phyloP scores from a whole-genome alignment of 2,329 filamentous ascomycete species.

The Exophiala sp. region DNA sequence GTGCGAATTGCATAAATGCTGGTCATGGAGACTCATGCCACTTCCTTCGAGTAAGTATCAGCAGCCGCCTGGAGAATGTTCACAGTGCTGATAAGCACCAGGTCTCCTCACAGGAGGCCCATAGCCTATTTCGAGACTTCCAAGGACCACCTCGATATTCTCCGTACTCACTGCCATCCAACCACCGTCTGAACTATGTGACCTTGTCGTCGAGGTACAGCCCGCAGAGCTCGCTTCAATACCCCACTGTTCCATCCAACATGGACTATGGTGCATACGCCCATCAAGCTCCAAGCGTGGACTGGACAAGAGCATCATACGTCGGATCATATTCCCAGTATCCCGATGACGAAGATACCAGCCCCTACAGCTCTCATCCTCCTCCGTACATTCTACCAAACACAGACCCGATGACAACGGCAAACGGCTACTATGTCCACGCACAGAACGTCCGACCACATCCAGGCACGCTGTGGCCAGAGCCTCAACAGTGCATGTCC shows the following conservation, averaged over 20 bases:
- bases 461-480: constrained; percentile 17
- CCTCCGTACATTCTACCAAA: constrained; percentile 37
- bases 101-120: constrained; percentile 13
- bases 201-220: constrained; percentile 16
- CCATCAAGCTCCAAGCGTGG: constrained; percentile 9
- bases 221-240: constrained; percentile 11
- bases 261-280: constrained; percentile 19
- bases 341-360: constrained; percentile 34
- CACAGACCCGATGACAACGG: constrained; percentile 30
- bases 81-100: constrained; percentile 4
- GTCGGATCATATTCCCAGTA: constrained; percentile 29
- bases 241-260: constrained; percentile 7
- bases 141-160: constrained; percentile 19
- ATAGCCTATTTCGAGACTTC: constrained; percentile 1
- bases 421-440: constrained; percentile 17
- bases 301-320: constrained; percentile 21
- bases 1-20: constrained; percentile 75
- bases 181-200: constrained; percentile 18
- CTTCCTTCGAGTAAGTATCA: constrained; percentile 67
- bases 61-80: not conserved
- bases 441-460: constrained; percentile 14
- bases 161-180: constrained; percentile 16
- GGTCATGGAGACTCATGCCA: constrained; percentile 60
- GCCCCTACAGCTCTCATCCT: constrained; percentile 34
- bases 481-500: constrained; percentile 13